Conservation (phyloP, 2,329 filamentous ascomycete genomes). For the Penicillium sp. region DNA sequence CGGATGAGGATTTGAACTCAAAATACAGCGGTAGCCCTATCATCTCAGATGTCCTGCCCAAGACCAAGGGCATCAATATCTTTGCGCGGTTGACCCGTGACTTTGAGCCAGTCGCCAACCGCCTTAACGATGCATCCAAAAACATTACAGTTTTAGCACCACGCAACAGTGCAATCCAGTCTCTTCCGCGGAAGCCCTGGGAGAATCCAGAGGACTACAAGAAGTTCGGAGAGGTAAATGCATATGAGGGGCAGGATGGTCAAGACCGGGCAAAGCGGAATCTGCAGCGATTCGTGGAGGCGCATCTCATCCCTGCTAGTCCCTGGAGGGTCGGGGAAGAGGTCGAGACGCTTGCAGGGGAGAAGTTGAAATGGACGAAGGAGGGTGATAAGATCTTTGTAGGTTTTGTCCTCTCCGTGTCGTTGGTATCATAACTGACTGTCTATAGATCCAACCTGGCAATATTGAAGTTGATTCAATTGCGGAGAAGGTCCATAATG, state of each 20-base stretch:
- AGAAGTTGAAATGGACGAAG: slow-evolving; percentile 79
- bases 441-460: slow-evolving; percentile 62
- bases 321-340: slow-evolving; percentile 73
- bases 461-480: slow-evolving; percentile 74
- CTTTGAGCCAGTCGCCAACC: slow-evolving; percentile 65
- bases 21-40: slow-evolving; percentile 54
- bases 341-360: slow-evolving; percentile 65
- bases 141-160: slow-evolving; percentile 89
- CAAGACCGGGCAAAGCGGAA: slow-evolving; percentile 75
- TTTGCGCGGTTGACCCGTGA: slow-evolving; percentile 81
- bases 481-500: slow-evolving; percentile 76
- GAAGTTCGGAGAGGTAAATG: slow-evolving; percentile 60
- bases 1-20: slow-evolving; percentile 12
- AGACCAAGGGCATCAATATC: slow-evolving; percentile 74
- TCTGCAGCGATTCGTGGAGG: slow-evolving; percentile 76
- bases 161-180: slow-evolving; percentile 75
- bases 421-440: not conserved
- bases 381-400: slow-evolving; percentile 65
- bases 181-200: slow-evolving; percentile 73
- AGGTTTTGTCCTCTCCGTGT: slow-evolving; percentile 34
- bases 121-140: slow-evolving; percentile 63
- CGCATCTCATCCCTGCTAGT: slow-evolving; percentile 72
- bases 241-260: slow-evolving; percentile 74
- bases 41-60: slow-evolving; percentile 80
- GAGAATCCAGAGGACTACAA: slow-evolving; percentile 71